A percentile compares a stretch with the other conserved stretches of the same genome.
Conservation (phyloP, 371 early-diverging fungal genomes). For the Gilbertella persicaria region DNA sequence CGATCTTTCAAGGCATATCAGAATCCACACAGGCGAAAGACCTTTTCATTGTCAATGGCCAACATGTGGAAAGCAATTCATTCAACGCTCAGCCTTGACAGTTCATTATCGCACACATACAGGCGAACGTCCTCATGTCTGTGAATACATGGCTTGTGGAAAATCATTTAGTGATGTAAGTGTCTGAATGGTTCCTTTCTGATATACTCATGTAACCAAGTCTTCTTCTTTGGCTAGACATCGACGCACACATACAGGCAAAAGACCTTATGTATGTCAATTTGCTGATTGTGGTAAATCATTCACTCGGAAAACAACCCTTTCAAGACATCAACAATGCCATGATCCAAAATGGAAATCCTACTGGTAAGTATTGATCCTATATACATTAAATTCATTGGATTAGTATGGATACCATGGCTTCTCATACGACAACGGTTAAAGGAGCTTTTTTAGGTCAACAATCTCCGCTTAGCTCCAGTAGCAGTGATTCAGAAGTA, state of each 20-base stretch:
- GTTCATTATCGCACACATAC: constrained; percentile 78
- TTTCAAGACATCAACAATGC: constrained; percentile 66
- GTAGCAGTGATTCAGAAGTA: too few species aligned
- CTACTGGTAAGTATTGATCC: constrained; percentile 25
- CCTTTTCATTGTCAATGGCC: constrained; percentile 62
- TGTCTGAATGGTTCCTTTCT: constrained; percentile 62
- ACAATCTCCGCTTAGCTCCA: too few species aligned
- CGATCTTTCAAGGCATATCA: constrained; percentile 73
- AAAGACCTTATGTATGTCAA: constrained; percentile 48
- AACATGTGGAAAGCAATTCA: constrained; percentile 71
- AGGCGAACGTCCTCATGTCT: constrained; percentile 74
- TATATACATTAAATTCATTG: too few species aligned
- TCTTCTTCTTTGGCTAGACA: constrained; percentile 51
- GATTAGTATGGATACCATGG: too few species aligned
- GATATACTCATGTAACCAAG: constrained; percentile 51
- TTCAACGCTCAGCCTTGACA: constrained; percentile 75
- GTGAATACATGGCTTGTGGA: constrained; percentile 57
- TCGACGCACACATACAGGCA: constrained; percentile 53
- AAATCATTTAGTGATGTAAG: constrained; percentile 61
- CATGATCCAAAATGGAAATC: constrained; percentile 43
- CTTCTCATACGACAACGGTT: too few species aligned
- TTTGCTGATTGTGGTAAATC: constrained; percentile 56
- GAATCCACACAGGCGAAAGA: constrained; percentile 73
- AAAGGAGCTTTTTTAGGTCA: too few species aligned
- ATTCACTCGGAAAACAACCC: constrained; percentile 68